Evolutionary conservation across 2,329 filamentous ascomycete genomes (phyloP).

Genomic region (Epichloe coenophiala): DNA sequence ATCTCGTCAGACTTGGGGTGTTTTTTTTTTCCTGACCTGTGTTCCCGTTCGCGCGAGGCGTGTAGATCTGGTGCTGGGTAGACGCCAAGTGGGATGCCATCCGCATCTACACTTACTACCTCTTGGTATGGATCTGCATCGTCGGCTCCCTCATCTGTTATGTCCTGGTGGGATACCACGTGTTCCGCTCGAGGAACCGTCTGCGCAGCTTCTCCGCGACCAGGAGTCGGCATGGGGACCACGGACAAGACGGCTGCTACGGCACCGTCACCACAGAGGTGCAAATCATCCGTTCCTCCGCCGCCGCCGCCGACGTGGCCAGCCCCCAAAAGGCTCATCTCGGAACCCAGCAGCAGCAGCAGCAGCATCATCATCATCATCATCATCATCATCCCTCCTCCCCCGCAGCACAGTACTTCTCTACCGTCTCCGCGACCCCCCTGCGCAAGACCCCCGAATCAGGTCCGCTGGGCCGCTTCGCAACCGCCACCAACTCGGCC

Average conservation of each 20-base stretch:
- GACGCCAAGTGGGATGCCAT: conserved; percentile 38
- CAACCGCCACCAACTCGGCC: conserved; percentile 17
- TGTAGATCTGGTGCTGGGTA: conserved; percentile 51
- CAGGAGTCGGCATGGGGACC: conserved; percentile 15
- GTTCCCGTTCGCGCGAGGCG: neutral
- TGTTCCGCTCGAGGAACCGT: conserved; percentile 44
- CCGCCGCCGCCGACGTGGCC: conserved; percentile 7
- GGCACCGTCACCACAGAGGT: conserved; percentile 41
- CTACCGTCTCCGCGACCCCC: conserved; percentile 13
- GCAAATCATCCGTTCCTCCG: conserved; percentile 24
- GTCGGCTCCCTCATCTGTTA: conserved; percentile 41
- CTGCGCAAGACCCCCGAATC: neutral
- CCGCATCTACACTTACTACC: conserved; percentile 48
- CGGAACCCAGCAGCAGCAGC: conserved; percentile 7
- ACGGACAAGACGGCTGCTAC: conserved; percentile 22
- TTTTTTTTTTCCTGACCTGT: neutral
- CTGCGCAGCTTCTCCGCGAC: conserved; percentile 36
- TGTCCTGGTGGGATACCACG: conserved; percentile 42
- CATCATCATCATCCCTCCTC: conserved; percentile 10
- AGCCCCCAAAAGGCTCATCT: conserved; percentile 12
- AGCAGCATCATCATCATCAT: conserved; percentile 4
- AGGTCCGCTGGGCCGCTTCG: conserved; percentile 6
- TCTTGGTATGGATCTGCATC: conserved; percentile 48
- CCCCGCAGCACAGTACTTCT: conserved; percentile 19
- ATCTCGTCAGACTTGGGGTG: neutral